phyloP scores from a whole-genome alignment of 225 moss, liverwort and hornwort genomes.

The Polytrichum formosum region DNA sequence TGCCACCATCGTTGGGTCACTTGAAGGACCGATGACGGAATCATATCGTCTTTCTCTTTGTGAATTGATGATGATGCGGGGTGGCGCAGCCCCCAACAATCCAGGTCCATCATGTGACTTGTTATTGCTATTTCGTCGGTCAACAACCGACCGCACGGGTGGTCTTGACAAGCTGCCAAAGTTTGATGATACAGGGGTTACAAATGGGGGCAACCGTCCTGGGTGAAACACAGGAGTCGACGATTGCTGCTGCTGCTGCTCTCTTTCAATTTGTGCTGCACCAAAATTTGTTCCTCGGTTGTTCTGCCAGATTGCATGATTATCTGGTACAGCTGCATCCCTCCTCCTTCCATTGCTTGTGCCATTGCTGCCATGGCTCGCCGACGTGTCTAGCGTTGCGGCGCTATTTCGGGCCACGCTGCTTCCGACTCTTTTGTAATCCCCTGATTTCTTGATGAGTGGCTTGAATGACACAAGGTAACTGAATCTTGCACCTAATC shows the following conservation, averaged over 20 bases:
- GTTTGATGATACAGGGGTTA: conserved; percentile 9
- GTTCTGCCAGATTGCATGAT: conserved; percentile 22
- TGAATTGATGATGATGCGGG: conserved; percentile 12
- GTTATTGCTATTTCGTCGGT: conserved; percentile 12
- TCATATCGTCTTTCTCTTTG: conserved; percentile 35
- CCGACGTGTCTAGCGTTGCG: conserved; percentile 26
- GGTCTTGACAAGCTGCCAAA: conserved; percentile 18
- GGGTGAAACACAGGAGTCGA: conserved; percentile 16
- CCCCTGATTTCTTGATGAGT: neutral
- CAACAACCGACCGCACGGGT: conserved; percentile 14
- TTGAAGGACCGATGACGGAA: conserved; percentile 31
- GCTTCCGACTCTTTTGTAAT: conserved; percentile 25
- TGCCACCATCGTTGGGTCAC: conserved; percentile 19
- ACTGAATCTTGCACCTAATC: too few species aligned
- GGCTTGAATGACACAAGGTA: neutral
- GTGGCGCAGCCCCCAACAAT: conserved; percentile 41
- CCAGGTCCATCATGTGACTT: conserved; percentile 24
- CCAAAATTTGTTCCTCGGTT: conserved; percentile 7
- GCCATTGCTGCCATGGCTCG: conserved; percentile 16
- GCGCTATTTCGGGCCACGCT: conserved; percentile 26
- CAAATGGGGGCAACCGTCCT: conserved; percentile 17
- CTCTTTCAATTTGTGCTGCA: conserved; percentile 17
- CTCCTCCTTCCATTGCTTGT: conserved; percentile 17
- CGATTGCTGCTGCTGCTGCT: conserved; percentile 10
- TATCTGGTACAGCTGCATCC: conserved; percentile 2